Percentiles rank a stretch among this genome's conserved stretches.
These are phyloP conservation scores for Elsinoe ampelina DNA, from an alignment of 2,329 filamentous ascomycete genomes.

Conservation along the genomic window DNA sequence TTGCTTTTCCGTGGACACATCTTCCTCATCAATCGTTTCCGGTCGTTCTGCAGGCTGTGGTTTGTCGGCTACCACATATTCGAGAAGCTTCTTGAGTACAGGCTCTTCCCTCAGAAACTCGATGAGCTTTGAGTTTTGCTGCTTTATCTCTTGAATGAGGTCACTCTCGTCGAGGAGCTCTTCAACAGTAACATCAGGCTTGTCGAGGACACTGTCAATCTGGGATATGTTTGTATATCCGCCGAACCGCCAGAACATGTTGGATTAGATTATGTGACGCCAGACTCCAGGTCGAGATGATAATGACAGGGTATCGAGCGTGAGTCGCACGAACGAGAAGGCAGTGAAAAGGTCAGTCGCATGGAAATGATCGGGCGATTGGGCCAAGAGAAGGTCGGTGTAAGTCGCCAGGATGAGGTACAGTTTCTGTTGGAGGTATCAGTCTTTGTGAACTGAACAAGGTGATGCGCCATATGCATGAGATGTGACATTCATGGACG, in stretches of 20 bases:
- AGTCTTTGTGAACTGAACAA: not conserved
- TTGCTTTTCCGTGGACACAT: conserved; percentile 26
- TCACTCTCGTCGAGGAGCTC: conserved; percentile 94
- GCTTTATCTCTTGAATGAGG: conserved; percentile 93
- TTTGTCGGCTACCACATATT: conserved; percentile 81
- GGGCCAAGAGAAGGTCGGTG: not conserved
- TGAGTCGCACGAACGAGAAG: not conserved
- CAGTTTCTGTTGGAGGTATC: not conserved
- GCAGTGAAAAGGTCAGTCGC: not conserved
- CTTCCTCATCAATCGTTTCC: conserved; percentile 37
- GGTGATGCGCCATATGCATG: not conserved
- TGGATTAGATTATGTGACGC: conserved; percentile 34
- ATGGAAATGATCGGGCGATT: not conserved
- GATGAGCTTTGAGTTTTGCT: conserved; percentile 95
- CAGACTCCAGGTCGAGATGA: conserved; percentile 15
- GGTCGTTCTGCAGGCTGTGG: conserved; percentile 27
- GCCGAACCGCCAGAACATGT: conserved; percentile 99
- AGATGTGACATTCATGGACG: not conserved
- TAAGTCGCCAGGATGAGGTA: not conserved
- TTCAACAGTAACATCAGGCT: conserved; percentile 86
- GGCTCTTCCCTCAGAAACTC: conserved; percentile 86
- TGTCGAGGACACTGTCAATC: conserved; percentile 94
- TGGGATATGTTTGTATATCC: conserved; percentile 96
- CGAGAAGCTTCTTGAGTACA: conserved; percentile 73
- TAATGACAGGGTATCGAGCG: not conserved